Conservation (phyloP, 2,329 filamentous ascomycete genomes). For the Penicillium freii region DNA sequence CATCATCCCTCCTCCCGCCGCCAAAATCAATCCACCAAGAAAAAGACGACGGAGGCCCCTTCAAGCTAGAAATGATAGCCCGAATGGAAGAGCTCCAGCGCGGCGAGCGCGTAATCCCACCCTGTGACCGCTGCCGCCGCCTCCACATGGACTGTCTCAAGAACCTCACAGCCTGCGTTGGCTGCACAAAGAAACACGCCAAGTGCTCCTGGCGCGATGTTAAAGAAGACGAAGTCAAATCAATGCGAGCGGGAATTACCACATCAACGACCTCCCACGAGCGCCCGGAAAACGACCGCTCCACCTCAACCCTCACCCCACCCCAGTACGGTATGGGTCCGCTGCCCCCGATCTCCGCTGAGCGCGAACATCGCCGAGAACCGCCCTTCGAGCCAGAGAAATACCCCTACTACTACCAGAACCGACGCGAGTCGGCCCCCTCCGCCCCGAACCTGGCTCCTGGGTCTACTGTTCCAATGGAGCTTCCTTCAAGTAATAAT, state of each 20-base stretch:
- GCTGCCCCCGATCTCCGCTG: conserved; percentile 13
- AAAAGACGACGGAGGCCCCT: conserved; percentile 58
- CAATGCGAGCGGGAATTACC: conserved; percentile 18
- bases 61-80: conserved; percentile 65
- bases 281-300: conserved; percentile 3
- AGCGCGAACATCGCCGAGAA: conserved; percentile 13
- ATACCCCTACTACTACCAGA: conserved; percentile 6
- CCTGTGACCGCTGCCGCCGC: conserved; percentile 78
- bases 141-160: conserved; percentile 80
- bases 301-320: not conserved
- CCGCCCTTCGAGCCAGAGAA: not conserved
- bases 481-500: conserved; percentile 18
- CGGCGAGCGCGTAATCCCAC: conserved; percentile 73
- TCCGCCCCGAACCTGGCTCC: conserved; percentile 23
- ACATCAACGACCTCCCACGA: conserved; percentile 3
- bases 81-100: conserved; percentile 73
- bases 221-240: conserved; percentile 65
- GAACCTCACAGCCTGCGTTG: conserved; percentile 80
- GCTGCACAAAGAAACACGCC: conserved; percentile 86
- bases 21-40: conserved; percentile 48
- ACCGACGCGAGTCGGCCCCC: conserved; percentile 28
- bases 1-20: conserved; percentile 52
- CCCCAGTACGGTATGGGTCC: conserved; percentile 1
- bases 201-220: conserved; percentile 84
- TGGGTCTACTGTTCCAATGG: conserved; percentile 23